phyloP scores from a whole-genome alignment of 2,329 filamentous ascomycete genomes.

The Microcyclosporella mali region DNA sequence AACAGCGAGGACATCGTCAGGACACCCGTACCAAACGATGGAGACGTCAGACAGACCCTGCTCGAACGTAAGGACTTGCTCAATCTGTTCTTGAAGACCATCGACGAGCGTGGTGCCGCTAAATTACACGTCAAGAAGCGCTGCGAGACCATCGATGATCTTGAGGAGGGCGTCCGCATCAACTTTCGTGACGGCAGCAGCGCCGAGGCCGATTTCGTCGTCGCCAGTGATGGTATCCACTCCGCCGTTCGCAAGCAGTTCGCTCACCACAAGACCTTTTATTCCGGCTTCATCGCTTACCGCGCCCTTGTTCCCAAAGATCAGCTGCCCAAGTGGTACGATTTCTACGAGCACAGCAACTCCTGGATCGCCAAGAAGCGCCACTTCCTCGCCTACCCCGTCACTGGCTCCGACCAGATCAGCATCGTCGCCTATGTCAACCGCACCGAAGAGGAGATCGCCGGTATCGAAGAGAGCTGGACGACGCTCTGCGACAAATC shows the following conservation, averaged over 20 bases:
- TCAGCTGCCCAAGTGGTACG: constrained; percentile 12
- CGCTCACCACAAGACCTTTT: constrained; percentile 45
- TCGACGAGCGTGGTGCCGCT: constrained; percentile 21
- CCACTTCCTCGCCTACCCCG: constrained; percentile 37
- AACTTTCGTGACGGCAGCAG: constrained; percentile 17
- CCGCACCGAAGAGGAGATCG: constrained; percentile 28
- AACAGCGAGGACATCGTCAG: constrained; percentile 31
- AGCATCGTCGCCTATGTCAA: constrained; percentile 35
- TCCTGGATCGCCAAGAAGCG: constrained; percentile 32
- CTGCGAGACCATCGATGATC: constrained; percentile 16
- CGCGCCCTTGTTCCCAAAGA: constrained; percentile 28
- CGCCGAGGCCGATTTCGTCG: constrained; percentile 14
- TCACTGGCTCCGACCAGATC: constrained; percentile 31
- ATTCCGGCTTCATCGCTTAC: constrained; percentile 44
- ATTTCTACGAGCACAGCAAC: constrained; percentile 16
- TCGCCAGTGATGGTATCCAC: constrained; percentile 23
- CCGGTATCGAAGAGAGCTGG: constrained; percentile 34
- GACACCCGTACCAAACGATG: constrained; percentile 24
- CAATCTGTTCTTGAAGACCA: constrained; percentile 20
- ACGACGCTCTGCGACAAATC: constrained; percentile 23
- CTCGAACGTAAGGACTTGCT: constrained; percentile 26
- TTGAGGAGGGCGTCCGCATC: constrained; percentile 21
- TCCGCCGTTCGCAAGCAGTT: constrained; percentile 35
- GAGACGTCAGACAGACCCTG: constrained; percentile 18
- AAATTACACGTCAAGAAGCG: constrained; percentile 26